Conservation (phyloP, 2,329 filamentous ascomycete genomes). For the Monosporascus sp. region DNA sequence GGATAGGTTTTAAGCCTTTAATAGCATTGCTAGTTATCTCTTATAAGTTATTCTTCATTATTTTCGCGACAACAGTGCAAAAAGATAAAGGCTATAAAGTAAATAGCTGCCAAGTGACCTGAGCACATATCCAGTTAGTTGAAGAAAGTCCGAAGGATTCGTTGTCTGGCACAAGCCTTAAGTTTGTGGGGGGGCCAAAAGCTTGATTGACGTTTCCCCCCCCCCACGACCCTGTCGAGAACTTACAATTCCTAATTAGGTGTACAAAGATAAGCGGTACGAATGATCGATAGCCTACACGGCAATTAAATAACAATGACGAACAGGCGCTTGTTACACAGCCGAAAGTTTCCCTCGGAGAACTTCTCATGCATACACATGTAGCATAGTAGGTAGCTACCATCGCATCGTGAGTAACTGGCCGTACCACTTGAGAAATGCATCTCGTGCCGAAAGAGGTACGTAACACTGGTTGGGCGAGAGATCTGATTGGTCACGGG, state of each 20-base stretch:
- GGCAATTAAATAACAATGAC: too few relatives aligned
- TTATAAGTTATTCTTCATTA: too few relatives aligned
- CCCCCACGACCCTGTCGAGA: too few relatives aligned
- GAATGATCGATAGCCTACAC: neutral
- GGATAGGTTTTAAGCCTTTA: too few relatives aligned
- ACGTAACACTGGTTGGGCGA: constrained; percentile 6
- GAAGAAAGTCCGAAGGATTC: neutral
- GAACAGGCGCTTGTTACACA: too few relatives aligned
- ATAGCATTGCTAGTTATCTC: too few relatives aligned
- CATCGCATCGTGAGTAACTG: neutral
- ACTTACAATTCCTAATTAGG: neutral
- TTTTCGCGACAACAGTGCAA: too few relatives aligned
- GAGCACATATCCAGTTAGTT: neutral
- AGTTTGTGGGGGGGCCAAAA: neutral
- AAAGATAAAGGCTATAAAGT: neutral
- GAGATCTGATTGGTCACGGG: neutral
- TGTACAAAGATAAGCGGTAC: neutral
- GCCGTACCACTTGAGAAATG: constrained; percentile 12
- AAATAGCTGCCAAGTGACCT: neutral
- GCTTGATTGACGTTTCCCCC: too few relatives aligned
- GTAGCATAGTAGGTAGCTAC: neutral
- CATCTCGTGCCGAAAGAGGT: constrained; percentile 32
- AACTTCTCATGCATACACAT: neutral
- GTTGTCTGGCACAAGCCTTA: neutral
- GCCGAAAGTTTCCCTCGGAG: neutral